Base-by-base conservation (phyloP, 176 grass and related monocot species). In the Avena atlantica region DNA sequence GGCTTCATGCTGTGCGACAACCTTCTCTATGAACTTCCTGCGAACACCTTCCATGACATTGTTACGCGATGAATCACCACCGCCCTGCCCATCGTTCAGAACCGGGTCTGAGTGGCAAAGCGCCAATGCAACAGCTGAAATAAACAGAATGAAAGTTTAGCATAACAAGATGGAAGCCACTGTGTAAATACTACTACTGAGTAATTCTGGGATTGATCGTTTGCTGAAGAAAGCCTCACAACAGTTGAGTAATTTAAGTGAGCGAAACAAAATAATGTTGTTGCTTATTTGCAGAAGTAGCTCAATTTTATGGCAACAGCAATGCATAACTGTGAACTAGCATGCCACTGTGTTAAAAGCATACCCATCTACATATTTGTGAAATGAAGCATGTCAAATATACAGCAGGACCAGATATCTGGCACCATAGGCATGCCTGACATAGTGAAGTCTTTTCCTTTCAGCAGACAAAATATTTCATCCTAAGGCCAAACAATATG, bases 11-110 rank as follows among this genome's bases (percentile, higher is more conserved):
- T 93, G 90, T 50, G 89, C 82, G 7, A 99, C 90, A 61, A 97
- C 79, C 87, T 96, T 99, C 91, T 99, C 97, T 20, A 99, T 97
- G 34, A 99, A 97, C 78, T 91, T 99, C 60, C 87, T 94, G 37
- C 92, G 94, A 78, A 99, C 92, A 12, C 92, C 92, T 83, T 95
- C 91, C 23, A 97, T 92, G 70, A 99, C 94, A 57, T 88, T 89
- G 78, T 94, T 62, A 67, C 81, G 87, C 1, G 96, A 98, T 81
- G 93, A 82, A 92, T 94, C 88, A 5, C 66, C 80, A 19, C 85
- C 83, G 36, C 86, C 49, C 14, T 93, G 89, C 37, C 97, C 94
- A 94, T 99, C 97, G 78, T 97, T 97, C 67, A 99, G 74, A 50
- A 99, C 92, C 7, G 94, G 94, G 51, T 96, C 92, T 79, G 94